These are phyloP conservation scores for Arthrobotrys sphaeroides DNA, from an alignment of 2,329 filamentous ascomycete genomes.

Conservation along the genomic window DNA sequence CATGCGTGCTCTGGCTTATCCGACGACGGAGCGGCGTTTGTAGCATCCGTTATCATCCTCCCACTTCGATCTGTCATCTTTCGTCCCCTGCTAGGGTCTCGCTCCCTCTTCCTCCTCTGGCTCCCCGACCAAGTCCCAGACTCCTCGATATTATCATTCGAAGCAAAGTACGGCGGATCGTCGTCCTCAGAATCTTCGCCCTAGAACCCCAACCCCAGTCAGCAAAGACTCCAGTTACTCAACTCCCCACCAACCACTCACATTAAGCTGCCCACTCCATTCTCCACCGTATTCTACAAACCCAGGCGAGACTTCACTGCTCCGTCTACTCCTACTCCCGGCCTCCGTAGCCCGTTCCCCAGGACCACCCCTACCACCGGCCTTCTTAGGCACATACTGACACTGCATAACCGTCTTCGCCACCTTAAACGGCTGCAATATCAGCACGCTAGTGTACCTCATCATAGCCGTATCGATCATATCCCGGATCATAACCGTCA, in stretches of 20 bases:
- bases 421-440: constrained; percentile 96
- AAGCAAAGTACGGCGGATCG: constrained; percentile 85
- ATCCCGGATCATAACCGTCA: constrained; percentile 77
- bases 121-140: constrained; percentile 59
- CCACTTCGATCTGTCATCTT: constrained; percentile 64
- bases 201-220: constrained; percentile 63
- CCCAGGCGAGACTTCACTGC: constrained; percentile 41
- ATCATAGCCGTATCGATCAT: constrained; percentile 85
- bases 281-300: constrained; percentile 52
- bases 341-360: constrained; percentile 26
- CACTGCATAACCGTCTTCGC: constrained; percentile 88
- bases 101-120: constrained; percentile 55
- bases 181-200: constrained; percentile 73
- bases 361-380: constrained; percentile 54
- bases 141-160: constrained; percentile 61
- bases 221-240: not conserved
- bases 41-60: constrained; percentile 62
- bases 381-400: constrained; percentile 58
- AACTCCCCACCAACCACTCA: not conserved
- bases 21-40: constrained; percentile 66
- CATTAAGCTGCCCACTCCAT: constrained; percentile 43
- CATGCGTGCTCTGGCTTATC: constrained; percentile 78
- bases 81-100: constrained; percentile 53
- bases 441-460: constrained; percentile 88
- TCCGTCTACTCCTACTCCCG: constrained; percentile 53